These are phyloP conservation scores for Leishmania amazonensis DNA, from an alignment of 208 protist species.

Conservation along the genomic window DNA sequence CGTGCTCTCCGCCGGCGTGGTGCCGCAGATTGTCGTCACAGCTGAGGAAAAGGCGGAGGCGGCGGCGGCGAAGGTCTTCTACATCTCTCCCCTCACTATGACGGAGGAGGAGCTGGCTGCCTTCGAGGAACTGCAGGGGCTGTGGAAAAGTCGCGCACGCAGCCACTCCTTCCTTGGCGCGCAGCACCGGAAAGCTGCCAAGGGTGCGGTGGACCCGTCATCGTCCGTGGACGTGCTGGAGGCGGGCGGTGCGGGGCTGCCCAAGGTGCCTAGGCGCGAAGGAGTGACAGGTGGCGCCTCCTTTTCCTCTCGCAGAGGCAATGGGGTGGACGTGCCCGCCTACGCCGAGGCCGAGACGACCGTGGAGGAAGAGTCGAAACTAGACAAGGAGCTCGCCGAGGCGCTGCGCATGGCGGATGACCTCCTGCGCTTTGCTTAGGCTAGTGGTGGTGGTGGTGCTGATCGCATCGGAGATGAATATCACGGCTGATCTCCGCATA, in stretches of 20 bases:
- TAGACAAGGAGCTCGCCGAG: conserved; percentile 57
- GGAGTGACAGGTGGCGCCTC: neutral
- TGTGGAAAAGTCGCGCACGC: conserved; percentile 70
- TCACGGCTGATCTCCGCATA: neutral
- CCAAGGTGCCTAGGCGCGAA: neutral
- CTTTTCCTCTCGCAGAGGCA: neutral
- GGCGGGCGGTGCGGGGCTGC: neutral
- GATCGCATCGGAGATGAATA: neutral
- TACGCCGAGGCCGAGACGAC: conserved; percentile 21
- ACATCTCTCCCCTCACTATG: conserved; percentile 65
- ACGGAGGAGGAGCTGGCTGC: conserved; percentile 68
- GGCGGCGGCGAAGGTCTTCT: conserved; percentile 46
- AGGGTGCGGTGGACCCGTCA: conserved; percentile 20
- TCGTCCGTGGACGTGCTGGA: neutral
- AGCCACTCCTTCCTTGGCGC: conserved; percentile 66
- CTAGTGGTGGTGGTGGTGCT: neutral
- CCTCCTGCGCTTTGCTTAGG: conserved; percentile 53
- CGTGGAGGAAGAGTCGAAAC: conserved; percentile 27
- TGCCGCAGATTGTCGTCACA: conserved; percentile 72
- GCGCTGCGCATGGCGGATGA: conserved; percentile 78
- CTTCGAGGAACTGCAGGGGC: conserved; percentile 80
- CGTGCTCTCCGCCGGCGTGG: conserved; percentile 76
- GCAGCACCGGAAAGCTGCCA: conserved; percentile 40
- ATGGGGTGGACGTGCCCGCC: neutral
- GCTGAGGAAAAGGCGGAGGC: conserved; percentile 64